Evolutionary conservation across 495 filamentous ascomycete genomes (phyloP), one percentile per base, ranked within the genome.

Genomic region (Neurospora tetrasperma): DNA sequence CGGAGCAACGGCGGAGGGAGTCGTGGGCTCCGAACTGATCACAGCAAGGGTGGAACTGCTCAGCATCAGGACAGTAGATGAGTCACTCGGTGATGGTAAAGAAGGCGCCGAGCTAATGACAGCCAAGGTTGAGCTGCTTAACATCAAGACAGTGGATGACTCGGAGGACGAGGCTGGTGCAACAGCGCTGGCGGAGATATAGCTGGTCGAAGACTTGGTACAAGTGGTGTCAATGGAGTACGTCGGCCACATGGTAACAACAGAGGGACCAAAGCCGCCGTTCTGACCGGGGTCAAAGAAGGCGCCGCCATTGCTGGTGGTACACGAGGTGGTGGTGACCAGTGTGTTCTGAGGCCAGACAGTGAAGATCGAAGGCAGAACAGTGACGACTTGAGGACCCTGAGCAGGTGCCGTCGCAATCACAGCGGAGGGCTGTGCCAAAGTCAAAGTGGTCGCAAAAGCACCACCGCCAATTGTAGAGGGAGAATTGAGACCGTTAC

Each of bases 371-470:
- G 74, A 68, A 31, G 71, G 69, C 40, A 40, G 4, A 23, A 44
- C 71, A 23, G 76, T 77, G 42, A 77, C 35, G 54, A 74, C 71
- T 42, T 70, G 43, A 54, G 76, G 71, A 23, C 66, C 43, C 23
- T 54, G 70, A n/a, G 39, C 46, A 66, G 69, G 72, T 46, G 73
- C 44, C 16, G 71, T 46, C 62, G 31, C 70, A 4, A 43, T 31
- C 12, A n/a, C 74, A 69, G 35, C 35, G 3, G n/a, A 71, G n/a
- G 44, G 42, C n/a, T 20, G 27, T 9, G 66, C 20, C 40, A 71
- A 16, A 38, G 76, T 70, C 43, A 69, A 18, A 27, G 69, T 69
- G 14, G 72, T 66, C 35, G 70, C 41, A 23, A 48, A 71, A 27
- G 10, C 11, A 59, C 20, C 23, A 35, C 69, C 62, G 35, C 41